A percentile compares a stretch with the other conserved stretches of the same genome.
phyloP scores from a whole-genome alignment of 1,284 basidiomycete species.

The Boletus sp. region DNA sequence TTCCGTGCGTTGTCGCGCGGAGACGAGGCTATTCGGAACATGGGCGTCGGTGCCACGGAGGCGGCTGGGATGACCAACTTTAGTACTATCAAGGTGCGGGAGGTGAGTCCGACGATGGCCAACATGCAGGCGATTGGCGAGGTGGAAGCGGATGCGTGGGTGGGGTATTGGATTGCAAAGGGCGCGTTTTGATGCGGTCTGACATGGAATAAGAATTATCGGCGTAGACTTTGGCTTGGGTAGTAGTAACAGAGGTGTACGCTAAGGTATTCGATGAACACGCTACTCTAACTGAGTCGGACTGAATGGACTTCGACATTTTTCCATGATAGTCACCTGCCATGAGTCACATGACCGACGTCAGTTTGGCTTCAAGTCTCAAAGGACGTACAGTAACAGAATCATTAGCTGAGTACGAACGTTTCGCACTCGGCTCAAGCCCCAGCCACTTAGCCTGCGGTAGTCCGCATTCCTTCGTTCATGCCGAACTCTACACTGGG shows the following conservation, averaged over 20 bases:
- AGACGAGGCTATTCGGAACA: conserved; percentile 17
- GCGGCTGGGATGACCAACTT: conserved; percentile 27
- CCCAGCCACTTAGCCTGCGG: no score
- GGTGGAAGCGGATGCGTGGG: conserved; percentile 31
- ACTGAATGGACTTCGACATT: no score
- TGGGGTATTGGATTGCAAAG: conserved; percentile 28
- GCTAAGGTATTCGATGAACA: background rate
- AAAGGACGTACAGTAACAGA: no score
- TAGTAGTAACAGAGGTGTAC: background rate
- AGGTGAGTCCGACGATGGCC: conserved; percentile 28
- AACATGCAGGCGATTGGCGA: conserved; percentile 29
- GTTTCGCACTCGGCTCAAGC: no score
- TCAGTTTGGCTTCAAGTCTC: no score
- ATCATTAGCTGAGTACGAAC: no score
- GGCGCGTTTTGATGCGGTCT: background rate
- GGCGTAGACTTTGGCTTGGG: no score
- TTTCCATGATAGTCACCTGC: no score
- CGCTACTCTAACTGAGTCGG: no score
- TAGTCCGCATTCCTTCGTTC: no score
- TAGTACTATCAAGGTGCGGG: conserved; percentile 22
- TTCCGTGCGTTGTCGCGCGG: conserved; percentile 23
- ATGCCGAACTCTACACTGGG: no score
- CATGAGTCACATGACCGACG: no score
- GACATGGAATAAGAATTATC: background rate
- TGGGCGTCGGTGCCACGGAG: conserved; percentile 8